Evolutionary conservation across 2,329 filamentous ascomycete species (phyloP), one percentile per base, ranked within the genome.

Genomic region (Claviceps sorghi): DNA sequence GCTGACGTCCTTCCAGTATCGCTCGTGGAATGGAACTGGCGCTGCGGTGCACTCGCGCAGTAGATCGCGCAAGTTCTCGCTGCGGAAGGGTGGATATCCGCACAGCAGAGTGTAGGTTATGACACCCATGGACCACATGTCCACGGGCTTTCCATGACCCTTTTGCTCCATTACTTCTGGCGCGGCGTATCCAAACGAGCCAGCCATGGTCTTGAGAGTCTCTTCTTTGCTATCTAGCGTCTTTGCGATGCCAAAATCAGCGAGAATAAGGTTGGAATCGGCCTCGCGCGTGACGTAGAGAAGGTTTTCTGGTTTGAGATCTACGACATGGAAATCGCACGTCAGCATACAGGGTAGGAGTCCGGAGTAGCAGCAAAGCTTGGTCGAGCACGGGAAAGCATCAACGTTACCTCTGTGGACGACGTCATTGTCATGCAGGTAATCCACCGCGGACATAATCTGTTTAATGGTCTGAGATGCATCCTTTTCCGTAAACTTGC

Each of bases 81-180:
- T 93, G 59, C 93, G 84, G 79, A 98, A 98, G 21, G 93, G 93
- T 45, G 91, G 96, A 74, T 98, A 98, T 60, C 93, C 93, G 66
- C 94, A 98, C 50, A 98, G 85, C 30, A 98, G 77, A 17, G 93
- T 98, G 71, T 98, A 98, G 43, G 93, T 97, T 63, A 98, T 98
- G 63, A 98, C 93, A 56, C 93, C 93, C 70, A 98, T 79, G 3
- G 93, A 97, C 93, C 93, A 98, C 88, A 98, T 95, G 66, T 98
- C 93, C 36, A 97, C 93, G 4, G 93, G 88, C 70, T 97, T 98
- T 66, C 93, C 93, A 67, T 98, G 94, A 21, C 93, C 93, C 64
- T 88, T 83, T 76, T 96, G 96, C 58, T 95, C 77, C 93, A 98
- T 98, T 54, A 98, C 90, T 68, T 98, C 93, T 9, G 93, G 93